phyloP scores from a whole-genome alignment of 805 yeast species.

The Saturnispora kantuleensis region DNA sequence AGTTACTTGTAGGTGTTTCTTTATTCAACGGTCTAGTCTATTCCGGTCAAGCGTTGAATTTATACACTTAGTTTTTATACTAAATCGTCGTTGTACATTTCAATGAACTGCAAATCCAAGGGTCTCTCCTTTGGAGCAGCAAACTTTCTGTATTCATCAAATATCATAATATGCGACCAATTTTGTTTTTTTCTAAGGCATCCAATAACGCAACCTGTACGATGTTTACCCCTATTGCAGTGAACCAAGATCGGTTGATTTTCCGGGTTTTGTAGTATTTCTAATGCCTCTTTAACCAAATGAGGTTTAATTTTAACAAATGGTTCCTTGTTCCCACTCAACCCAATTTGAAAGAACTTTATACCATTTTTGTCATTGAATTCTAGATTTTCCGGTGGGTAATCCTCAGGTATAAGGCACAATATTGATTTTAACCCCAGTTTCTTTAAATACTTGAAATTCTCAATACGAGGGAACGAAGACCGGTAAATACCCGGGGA shows the following conservation, averaged over 20 bases:
- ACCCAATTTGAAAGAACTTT: constrained; percentile 73
- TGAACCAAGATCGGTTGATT: constrained; percentile 91
- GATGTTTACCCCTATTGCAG: constrained; percentile 93
- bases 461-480: constrained; percentile 81
- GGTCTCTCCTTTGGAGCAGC: constrained; percentile 95
- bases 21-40: constrained; percentile 53
- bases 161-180: constrained; percentile 90
- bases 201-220: constrained; percentile 95
- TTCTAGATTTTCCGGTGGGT: constrained; percentile 65
- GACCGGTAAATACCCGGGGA: constrained; percentile 71
- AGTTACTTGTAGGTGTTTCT: constrained; percentile 49
- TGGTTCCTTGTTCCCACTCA: constrained; percentile 94
- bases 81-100: constrained; percentile 56
- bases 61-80: neutral
- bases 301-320: constrained; percentile 65
- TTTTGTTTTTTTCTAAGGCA: constrained; percentile 80
- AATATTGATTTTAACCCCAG: constrained; percentile 64
- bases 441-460: constrained; percentile 57
- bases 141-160: constrained; percentile 90
- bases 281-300: constrained; percentile 68
- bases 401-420: constrained; percentile 84
- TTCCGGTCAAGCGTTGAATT: constrained; percentile 39
- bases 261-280: constrained; percentile 69
- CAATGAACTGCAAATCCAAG: constrained; percentile 91
- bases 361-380: constrained; percentile 57